Conservation (phyloP, 352 stramenopile genomes). For the Phytophthora sansomeana region DNA sequence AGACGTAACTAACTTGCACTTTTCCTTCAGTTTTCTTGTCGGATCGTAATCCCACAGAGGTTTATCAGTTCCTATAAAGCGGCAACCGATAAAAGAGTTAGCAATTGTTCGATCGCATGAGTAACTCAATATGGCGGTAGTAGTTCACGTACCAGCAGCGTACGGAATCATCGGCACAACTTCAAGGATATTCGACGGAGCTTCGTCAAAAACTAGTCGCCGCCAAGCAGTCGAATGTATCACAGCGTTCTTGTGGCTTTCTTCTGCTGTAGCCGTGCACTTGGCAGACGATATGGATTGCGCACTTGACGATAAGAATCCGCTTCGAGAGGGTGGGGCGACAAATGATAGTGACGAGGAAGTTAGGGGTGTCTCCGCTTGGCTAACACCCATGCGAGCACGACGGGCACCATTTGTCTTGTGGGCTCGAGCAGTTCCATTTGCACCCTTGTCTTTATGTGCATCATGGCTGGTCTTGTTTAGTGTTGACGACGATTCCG, state of each 20-base stretch:
- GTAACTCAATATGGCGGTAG: background rate
- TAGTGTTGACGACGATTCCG: slow-evolving; percentile 8
- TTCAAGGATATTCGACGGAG: slow-evolving; percentile 42
- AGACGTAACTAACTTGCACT: slow-evolving; percentile 33
- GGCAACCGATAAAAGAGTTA: background rate
- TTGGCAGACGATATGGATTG: slow-evolving; percentile 13
- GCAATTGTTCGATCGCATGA: background rate
- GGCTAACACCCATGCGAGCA: slow-evolving; percentile 31
- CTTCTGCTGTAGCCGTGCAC: background rate
- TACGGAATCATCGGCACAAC: slow-evolving; percentile 35
- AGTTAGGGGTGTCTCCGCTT: slow-evolving; percentile 4
- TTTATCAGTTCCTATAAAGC: slow-evolving; percentile 41
- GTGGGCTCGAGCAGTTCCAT: background rate
- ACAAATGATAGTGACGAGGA: slow-evolving; percentile 25
- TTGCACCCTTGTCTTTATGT: slow-evolving; percentile 6
- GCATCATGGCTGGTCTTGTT: slow-evolving; percentile 11
- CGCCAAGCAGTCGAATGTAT: slow-evolving; percentile 53
- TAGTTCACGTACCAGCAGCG: slow-evolving; percentile 26
- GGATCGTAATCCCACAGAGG: slow-evolving; percentile 53
- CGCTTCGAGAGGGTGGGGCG: slow-evolving; percentile 30
- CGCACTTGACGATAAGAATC: slow-evolving; percentile 22
- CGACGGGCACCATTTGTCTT: slow-evolving; percentile 27
- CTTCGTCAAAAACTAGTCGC: slow-evolving; percentile 41
- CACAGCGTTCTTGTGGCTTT: slow-evolving; percentile 27
- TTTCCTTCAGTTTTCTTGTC: slow-evolving; percentile 39